Conservation (phyloP, 2,329 filamentous ascomycete species). For the Verticillium longisporum region DNA sequence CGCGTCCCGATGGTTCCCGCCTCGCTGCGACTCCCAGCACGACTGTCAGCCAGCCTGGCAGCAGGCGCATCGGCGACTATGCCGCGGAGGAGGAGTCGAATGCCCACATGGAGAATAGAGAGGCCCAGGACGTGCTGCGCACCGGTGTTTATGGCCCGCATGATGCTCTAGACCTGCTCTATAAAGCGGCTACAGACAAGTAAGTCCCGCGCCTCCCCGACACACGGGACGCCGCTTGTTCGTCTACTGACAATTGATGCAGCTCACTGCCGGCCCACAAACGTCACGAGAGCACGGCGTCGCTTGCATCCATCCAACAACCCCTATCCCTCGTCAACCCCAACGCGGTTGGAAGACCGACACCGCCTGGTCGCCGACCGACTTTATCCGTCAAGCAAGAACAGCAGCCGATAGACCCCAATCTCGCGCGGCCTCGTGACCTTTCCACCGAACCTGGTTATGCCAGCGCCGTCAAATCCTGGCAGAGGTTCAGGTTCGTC, state of each 20-base stretch:
- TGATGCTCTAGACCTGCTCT: conserved; percentile 85
- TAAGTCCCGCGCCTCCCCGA: conserved; percentile 19
- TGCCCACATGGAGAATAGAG: conserved; percentile 56
- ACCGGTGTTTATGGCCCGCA: conserved; percentile 81
- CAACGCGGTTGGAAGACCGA: conserved; percentile 8
- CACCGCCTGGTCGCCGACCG: background rate
- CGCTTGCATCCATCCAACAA: conserved; percentile 12
- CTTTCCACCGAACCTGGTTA: conserved; percentile 47
- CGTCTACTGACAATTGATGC: background rate
- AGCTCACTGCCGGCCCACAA: conserved; percentile 14
- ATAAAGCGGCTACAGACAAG: conserved; percentile 72
- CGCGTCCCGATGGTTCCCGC: conserved; percentile 44
- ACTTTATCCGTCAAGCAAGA: conserved; percentile 16
- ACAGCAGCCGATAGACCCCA: conserved; percentile 38
- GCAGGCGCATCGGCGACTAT: conserved; percentile 25
- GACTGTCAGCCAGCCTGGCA: conserved; percentile 19
- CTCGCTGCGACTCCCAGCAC: conserved; percentile 18
- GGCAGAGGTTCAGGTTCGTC: conserved; percentile 91
- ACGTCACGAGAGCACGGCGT: conserved; percentile 21
- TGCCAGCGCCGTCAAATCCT: conserved; percentile 71
- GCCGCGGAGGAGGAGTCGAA: conserved; percentile 46
- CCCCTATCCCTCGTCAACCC: conserved; percentile 7
- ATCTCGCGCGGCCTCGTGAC: conserved; percentile 31
- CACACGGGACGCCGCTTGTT: background rate
- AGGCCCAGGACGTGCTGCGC: conserved; percentile 59